These are phyloP conservation scores for Bipolaris bicolor DNA, from an alignment of 2,329 filamentous ascomycete species.

Conservation along the genomic window DNA sequence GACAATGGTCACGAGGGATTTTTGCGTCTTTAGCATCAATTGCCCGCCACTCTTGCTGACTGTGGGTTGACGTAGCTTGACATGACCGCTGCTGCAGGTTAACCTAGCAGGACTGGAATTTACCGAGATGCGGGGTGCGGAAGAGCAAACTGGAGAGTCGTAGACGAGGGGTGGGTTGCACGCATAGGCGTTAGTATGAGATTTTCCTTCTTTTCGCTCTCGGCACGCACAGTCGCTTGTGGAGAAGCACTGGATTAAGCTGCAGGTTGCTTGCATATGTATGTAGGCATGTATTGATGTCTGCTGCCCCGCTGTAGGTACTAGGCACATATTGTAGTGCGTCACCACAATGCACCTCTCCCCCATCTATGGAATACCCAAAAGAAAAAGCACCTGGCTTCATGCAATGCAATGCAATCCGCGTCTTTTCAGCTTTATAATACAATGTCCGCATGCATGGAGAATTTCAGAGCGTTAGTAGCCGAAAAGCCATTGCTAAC, in stretches of 20 bases:
- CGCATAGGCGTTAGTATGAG: background rate
- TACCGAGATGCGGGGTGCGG: no score
- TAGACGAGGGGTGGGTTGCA: background rate
- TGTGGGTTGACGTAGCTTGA: no score
- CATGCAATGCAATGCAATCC: background rate
- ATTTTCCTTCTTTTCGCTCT: background rate
- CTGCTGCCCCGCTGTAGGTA: background rate
- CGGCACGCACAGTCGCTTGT: background rate
- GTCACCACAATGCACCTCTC: background rate
- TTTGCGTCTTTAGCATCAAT: no score
- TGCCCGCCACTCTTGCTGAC: no score
- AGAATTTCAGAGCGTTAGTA: background rate
- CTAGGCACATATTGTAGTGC: background rate
- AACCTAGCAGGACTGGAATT: no score
- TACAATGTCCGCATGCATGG: background rate
- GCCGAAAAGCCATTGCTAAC: slow-evolving; percentile 15
- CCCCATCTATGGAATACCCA: background rate
- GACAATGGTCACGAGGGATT: no score
- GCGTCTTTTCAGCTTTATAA: background rate
- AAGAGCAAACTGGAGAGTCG: no score
- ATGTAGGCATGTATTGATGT: background rate
- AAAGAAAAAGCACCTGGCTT: background rate
- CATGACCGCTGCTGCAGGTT: no score
- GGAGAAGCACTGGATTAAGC: background rate
- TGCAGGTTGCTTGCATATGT: background rate